Percentiles rank a stretch among this genome's conserved stretches.
phyloP scores from a whole-genome alignment of 257 asterid genomes.

The Solanum stenotomum region DNA sequence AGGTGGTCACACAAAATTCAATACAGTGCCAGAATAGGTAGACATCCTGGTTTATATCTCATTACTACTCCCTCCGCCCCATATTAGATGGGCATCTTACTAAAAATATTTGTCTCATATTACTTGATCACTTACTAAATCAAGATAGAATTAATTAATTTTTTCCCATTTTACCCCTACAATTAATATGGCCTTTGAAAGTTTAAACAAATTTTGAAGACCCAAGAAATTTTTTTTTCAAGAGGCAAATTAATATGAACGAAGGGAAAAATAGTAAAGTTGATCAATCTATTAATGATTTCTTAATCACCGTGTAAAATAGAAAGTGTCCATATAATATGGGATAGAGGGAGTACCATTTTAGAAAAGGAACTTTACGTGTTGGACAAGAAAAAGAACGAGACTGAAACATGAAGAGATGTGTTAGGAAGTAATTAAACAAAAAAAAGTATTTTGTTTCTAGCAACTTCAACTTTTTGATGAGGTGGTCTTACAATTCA shows the following conservation, averaged over 20 bases:
- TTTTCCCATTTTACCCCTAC: neutral
- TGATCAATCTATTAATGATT: neutral
- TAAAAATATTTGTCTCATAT: neutral
- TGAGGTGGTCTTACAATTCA: neutral
- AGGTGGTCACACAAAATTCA: neutral
- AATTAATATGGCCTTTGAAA: neutral
- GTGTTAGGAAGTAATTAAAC: neutral
- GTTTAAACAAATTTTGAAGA: neutral
- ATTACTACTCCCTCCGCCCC: neutral
- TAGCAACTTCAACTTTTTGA: neutral
- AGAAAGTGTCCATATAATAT: neutral
- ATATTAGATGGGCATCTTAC: too few species aligned
- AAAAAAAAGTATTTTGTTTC: neutral
- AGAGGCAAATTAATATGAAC: neutral
- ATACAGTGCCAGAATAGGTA: neutral
- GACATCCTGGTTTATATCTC: neutral
- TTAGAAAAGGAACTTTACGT: neutral
- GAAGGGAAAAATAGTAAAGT: neutral
- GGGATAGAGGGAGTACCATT: neutral
- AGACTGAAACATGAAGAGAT: neutral
- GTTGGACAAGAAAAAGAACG: neutral
- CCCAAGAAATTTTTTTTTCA: neutral
- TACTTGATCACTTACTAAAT: neutral
- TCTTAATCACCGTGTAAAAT: neutral
- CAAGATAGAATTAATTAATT: neutral